A percentile compares a stretch with the other conserved stretches of the same genome.
phyloP scores from a whole-genome alignment of 441 rosid genomes.

The Hypseocharis bilobata region DNA sequence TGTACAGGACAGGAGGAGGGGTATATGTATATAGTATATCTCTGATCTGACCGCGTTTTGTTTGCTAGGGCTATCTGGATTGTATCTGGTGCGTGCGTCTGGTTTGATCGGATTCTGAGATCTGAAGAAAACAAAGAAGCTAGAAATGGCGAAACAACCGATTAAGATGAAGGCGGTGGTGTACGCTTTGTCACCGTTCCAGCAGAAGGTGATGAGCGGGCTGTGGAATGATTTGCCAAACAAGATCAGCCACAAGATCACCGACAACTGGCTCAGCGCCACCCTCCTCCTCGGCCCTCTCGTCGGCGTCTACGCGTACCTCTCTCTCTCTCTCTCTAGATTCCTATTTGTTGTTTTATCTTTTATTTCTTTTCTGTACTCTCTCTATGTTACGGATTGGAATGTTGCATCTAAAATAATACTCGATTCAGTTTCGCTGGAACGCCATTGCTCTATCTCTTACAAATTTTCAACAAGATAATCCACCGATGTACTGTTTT shows the following conservation, averaged over 20 bases:
- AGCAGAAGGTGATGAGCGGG: slow-evolving; percentile 78
- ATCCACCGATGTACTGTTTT: no score
- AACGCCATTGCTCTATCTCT: background rate
- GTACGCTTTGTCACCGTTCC: slow-evolving; percentile 86
- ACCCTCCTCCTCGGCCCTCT: slow-evolving; percentile 63
- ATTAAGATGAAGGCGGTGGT: slow-evolving; percentile 87
- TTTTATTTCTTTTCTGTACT: background rate
- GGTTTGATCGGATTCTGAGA: background rate
- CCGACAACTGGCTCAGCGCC: slow-evolving; percentile 89
- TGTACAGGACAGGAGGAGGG: background rate
- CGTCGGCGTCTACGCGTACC: slow-evolving; percentile 54
- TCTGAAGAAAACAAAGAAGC: background rate
- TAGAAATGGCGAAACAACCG: slow-evolving; percentile 72
- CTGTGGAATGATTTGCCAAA: slow-evolving; percentile 67
- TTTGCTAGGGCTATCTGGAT: background rate
- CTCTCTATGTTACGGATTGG: background rate
- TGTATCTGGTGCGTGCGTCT: no score
- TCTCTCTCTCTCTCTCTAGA: background rate
- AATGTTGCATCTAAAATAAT: background rate
- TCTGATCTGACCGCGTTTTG: no score
- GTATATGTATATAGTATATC: no score
- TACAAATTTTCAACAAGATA: no score
- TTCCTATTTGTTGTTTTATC: background rate
- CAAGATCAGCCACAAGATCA: slow-evolving; percentile 82
- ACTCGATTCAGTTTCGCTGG: background rate